Evolutionary conservation across 257 asterid genomes (phyloP), one percentile per base, ranked within the genome.

Genomic region (Primulina huaijiensis): DNA sequence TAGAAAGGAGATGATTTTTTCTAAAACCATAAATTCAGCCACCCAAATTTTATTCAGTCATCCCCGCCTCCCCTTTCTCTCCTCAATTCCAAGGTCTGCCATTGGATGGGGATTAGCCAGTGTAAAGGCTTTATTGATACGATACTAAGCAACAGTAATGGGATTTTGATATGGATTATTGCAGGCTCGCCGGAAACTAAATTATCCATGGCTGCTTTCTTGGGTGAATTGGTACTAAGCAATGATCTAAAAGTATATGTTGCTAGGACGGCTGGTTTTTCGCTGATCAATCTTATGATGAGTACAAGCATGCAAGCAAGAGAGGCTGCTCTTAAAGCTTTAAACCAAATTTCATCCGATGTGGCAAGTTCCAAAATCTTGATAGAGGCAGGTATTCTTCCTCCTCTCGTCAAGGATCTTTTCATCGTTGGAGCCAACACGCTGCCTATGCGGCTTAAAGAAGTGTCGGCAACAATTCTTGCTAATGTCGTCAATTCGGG

Each of bases 321-420:
- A 64, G 97, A 94, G 84, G 96, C 93, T 30, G 93, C 97, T 60
- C 80, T 94, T 70, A 90, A 84, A 84, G 96, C 99, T 55, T 75
- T 94, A 62, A 89, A 89, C 63, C 95, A 87, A 67, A 91, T 94
- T 58, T 94, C 97, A 7, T 94, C 99, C 1, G 82, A 87, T 19
- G 99, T 89, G 69, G 73, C 82, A 31, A 94, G 99, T 35, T 95
- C 99, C 21, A 85, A 85, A 76, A 81, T 88, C 67, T 74, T 94
- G 74, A 85, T 91, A 21, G 95, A 88, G 84, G 92, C 92, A 5
- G 99, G 97, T 34, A 87, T 94, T 66, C 97, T 94, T 72, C 97
- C 96, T 0, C 99, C 96, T 16, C 96, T 94, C 3, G 90, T 94
- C 79, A 86, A 84, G 78, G 96, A 91, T 80, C 96, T 94, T 1